Evolutionary conservation across 768 basidiomycete genomes (phyloP), one percentile per base, ranked within the genome.

Genomic region (Leccinum olivaceopallidum): DNA sequence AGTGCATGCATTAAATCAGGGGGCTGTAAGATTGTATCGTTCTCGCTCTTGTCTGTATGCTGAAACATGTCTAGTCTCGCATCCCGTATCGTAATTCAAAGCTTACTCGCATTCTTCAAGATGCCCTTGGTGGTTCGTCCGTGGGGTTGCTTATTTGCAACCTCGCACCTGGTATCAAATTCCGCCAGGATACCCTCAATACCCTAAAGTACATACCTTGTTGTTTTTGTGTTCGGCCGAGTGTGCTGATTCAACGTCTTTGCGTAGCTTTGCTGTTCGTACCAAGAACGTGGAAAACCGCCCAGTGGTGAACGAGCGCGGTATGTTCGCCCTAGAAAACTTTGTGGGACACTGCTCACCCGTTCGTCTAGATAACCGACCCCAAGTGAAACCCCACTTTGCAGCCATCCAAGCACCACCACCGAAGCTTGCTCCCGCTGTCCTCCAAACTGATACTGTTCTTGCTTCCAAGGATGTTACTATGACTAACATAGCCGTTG

Each of bases 71-170:
- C 26, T 58, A 91, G 88, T 77, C 85, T 30, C 86, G 92, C 24
- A 89, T 95, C 60, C 94, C 94, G 0, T 95, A 95, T 69, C 86
- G 94, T 49, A 91, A 95, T 71, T 91, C 92, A 1, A 94, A 94
- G 70, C 79, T 95, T 36, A 96, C 94, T 0, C 80, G 94, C 26
- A 87, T 95, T 55, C 81, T 96, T 1, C 92, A 95, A 86, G 92
- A 94, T 62, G 92, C 93, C 0, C 84, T 96, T 1, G 92, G 92
- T 22, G 94, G 94, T 13, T 80, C 83, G 2, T 88, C 90, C 0
- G 80, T 91, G 10, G 90, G 90, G 2, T 75, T 95, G 22, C 78
- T 95, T 47, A 91, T 96, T 34, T 94, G 92, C 73, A 94, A 94
- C 66, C 77, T 96, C 9, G 90, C 94, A 10, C 93, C 94, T 16